Percentiles rank a stretch among this genome's conserved stretches.
phyloP scores from a whole-genome alignment of 73 alveolate genomes.

The Paramecium sexaurelia region DNA sequence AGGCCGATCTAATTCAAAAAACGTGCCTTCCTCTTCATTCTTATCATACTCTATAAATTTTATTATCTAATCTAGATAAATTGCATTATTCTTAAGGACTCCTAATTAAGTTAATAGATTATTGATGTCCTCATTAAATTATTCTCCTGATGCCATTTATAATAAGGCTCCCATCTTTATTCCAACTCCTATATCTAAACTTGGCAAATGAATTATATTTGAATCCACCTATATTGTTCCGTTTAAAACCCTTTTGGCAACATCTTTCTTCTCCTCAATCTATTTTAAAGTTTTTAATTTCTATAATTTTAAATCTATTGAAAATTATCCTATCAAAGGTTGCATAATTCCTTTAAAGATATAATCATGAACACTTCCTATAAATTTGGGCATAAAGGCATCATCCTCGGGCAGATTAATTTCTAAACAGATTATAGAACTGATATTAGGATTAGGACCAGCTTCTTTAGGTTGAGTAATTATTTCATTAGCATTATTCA shows the following conservation, averaged over 20 bases:
- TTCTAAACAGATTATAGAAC: constrained; percentile 86
- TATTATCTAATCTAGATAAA: background rate
- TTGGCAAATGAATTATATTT: constrained; percentile 3
- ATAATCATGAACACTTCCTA: constrained; percentile 77
- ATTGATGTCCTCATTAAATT: background rate
- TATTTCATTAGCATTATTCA: constrained; percentile 74
- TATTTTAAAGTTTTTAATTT: constrained; percentile 72
- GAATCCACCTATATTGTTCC: background rate
- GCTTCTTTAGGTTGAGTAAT: constrained; percentile 94
- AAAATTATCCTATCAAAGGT: constrained; percentile 93
- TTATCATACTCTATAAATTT: background rate
- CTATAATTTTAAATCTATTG: constrained; percentile 74
- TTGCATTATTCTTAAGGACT: background rate
- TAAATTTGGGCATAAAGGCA: constrained; percentile 78
- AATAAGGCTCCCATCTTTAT: constrained; percentile 15
- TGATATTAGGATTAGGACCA: constrained; percentile 96
- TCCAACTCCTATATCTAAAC: background rate
- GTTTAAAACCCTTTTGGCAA: background rate
- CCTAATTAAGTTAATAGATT: background rate
- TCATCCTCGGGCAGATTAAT: constrained; percentile 86
- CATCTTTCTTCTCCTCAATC: background rate
- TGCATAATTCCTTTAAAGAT: constrained; percentile 83
- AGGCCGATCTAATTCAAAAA: background rate
- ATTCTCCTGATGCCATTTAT: background rate
- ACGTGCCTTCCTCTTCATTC: constrained; percentile 17